Conservation (phyloP, 2,329 filamentous ascomycete species). For the Diaporthe citrichinensis region DNA sequence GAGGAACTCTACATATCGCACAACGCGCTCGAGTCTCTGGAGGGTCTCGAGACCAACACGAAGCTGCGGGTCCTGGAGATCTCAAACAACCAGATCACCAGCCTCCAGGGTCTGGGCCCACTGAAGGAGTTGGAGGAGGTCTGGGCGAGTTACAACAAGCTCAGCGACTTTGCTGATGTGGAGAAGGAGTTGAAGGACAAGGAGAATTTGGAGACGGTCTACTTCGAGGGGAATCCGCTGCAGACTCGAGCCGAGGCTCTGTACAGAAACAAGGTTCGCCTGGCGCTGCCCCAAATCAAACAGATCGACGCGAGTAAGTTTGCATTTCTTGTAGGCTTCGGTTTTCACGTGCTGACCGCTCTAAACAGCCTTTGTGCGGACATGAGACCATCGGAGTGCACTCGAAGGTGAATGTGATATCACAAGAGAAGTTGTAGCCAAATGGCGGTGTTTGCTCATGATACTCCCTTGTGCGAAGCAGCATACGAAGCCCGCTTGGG, state of each 20-base stretch:
- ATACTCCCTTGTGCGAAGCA: neutral
- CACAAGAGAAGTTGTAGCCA: neutral
- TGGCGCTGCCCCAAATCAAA: slow-evolving; percentile 87
- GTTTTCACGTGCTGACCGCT: slow-evolving; percentile 18
- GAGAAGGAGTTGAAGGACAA: slow-evolving; percentile 84
- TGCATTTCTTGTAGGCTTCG: neutral
- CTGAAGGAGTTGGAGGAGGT: slow-evolving; percentile 86
- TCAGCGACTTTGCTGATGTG: slow-evolving; percentile 85
- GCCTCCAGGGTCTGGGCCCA: slow-evolving; percentile 78
- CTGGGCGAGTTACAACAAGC: slow-evolving; percentile 92
- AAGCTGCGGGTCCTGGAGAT: slow-evolving; percentile 87
- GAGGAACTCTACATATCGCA: slow-evolving; percentile 97
- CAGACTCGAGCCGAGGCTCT: slow-evolving; percentile 84
- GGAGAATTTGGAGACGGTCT: slow-evolving; percentile 86
- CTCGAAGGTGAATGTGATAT: neutral
- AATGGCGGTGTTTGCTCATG: neutral
- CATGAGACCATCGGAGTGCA: neutral
- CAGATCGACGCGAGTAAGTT: slow-evolving; percentile 98
- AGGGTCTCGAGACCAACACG: slow-evolving; percentile 77
- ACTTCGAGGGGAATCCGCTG: slow-evolving; percentile 95
- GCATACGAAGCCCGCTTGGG: slow-evolving; percentile 1
- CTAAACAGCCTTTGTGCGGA: slow-evolving; percentile 50
- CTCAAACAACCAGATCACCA: slow-evolving; percentile 86
- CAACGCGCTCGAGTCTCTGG: slow-evolving; percentile 85
- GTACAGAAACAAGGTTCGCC: slow-evolving; percentile 92